Evolutionary conservation across 2,329 filamentous ascomycete species (phyloP).

Genomic region (Arthroderma uncinatum): DNA sequence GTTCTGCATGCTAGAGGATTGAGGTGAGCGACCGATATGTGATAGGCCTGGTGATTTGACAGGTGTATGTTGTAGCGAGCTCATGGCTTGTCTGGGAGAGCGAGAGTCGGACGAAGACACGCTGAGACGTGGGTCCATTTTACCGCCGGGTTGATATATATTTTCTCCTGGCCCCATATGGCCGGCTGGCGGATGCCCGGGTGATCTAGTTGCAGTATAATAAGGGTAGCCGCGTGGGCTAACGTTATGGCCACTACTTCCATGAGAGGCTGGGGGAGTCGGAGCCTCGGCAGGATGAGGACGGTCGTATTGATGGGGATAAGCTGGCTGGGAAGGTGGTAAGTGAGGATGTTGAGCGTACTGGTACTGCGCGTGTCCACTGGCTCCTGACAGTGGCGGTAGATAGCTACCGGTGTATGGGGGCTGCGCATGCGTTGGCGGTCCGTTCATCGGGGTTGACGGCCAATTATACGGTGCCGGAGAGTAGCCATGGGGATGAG

Average conservation of each 20-base stretch:
- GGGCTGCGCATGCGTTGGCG: constrained; percentile 27
- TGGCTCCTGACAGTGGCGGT: constrained; percentile 24
- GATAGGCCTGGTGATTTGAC: background rate
- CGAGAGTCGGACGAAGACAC: background rate
- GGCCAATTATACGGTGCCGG: constrained; percentile 34
- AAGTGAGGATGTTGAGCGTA: constrained; percentile 25
- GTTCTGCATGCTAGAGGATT: background rate
- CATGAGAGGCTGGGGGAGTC: constrained; percentile 18
- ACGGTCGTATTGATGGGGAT: constrained; percentile 26
- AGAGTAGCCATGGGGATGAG: constrained; percentile 32
- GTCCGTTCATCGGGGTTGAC: constrained; percentile 35
- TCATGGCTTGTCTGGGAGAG: background rate
- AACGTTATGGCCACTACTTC: constrained; percentile 18
- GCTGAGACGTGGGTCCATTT: constrained; percentile 6
- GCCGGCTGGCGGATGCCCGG: background rate
- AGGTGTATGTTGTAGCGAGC: background rate
- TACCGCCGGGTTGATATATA: constrained; percentile 2
- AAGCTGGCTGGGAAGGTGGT: constrained; percentile 19
- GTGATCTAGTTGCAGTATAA: constrained; percentile 22
- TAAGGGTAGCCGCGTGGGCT: constrained; percentile 15
- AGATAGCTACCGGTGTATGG: constrained; percentile 30
- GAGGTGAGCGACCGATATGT: background rate
- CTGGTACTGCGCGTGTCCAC: constrained; percentile 20
- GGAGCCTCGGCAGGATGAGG: constrained; percentile 24
- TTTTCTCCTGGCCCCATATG: background rate